These are phyloP conservation scores for Melastoma malabathricum DNA, from an alignment of 345 rosid species.

Conservation along the genomic window DNA sequence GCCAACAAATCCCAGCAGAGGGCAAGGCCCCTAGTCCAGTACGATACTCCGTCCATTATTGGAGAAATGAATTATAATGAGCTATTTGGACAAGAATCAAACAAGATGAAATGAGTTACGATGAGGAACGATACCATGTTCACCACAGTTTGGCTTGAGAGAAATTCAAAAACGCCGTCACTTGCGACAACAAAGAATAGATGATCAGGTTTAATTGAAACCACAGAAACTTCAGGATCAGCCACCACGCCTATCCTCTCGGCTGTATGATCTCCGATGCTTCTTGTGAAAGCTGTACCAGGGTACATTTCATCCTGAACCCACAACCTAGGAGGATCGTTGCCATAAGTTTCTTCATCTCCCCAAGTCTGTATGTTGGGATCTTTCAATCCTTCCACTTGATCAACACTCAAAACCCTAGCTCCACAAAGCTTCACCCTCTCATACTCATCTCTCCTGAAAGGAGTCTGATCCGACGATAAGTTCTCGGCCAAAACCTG, in stretches of 20 bases:
- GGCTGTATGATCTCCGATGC: constrained; percentile 79
- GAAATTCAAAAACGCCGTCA: constrained; percentile 94
- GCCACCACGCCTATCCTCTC: constrained; percentile 82
- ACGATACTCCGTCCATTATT: too few relatives aligned
- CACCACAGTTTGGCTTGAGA: constrained; percentile 78
- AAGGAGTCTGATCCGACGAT: constrained; percentile 92
- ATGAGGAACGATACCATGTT: constrained; percentile 42
- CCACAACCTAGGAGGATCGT: constrained; percentile 97
- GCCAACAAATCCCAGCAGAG: too few relatives aligned
- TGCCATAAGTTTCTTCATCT: constrained; percentile 75
- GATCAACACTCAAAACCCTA: constrained; percentile 82
- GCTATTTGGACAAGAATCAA: background rate
- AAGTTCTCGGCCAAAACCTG: constrained; percentile 57
- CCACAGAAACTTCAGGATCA: constrained; percentile 61
- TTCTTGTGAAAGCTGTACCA: constrained; percentile 90
- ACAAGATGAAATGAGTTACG: background rate
- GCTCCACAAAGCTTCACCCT: constrained; percentile 90
- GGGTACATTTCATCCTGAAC: constrained; percentile 86
- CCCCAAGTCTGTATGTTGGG: constrained; percentile 79
- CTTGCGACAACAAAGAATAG: constrained; percentile 87
- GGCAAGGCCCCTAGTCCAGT: too few relatives aligned
- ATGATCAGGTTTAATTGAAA: constrained; percentile 53
- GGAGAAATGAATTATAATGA: too few relatives aligned
- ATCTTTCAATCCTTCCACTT: constrained; percentile 87
- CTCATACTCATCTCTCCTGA: constrained; percentile 83